phyloP scores from a whole-genome alignment of 1,284 basidiomycete genomes.

The Jaminaea rosea region DNA sequence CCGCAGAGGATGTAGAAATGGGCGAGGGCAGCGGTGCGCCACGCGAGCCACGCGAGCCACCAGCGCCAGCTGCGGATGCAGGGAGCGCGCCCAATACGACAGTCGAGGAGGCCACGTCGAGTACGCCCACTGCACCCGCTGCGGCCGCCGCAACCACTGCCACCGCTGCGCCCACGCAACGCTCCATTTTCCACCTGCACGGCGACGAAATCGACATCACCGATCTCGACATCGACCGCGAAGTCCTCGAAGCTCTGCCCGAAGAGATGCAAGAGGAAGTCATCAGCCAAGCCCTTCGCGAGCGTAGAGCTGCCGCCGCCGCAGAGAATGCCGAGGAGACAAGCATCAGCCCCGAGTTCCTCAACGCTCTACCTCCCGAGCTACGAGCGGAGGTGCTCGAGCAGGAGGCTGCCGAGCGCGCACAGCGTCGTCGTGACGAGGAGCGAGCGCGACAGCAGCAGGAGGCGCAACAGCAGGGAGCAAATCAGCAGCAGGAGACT shows the following conservation, averaged over 20 bases:
- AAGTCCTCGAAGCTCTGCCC: conserved; percentile 91
- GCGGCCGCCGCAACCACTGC: background rate
- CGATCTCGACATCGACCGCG: conserved; percentile 94
- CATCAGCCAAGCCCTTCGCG: conserved; percentile 90
- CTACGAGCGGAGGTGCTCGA: conserved; percentile 93
- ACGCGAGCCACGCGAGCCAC: background rate
- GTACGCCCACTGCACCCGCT: background rate
- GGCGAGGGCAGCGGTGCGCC: conserved; percentile 6
- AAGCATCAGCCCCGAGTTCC: conserved; percentile 85
- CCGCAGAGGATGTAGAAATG: conserved; percentile 35
- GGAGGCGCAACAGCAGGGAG: conserved; percentile 48
- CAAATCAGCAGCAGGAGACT: conserved; percentile 4
- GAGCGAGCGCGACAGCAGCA: conserved; percentile 39
- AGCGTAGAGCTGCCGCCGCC: conserved; percentile 56
- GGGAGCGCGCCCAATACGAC: background rate
- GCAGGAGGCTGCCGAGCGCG: conserved; percentile 75
- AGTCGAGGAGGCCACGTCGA: background rate
- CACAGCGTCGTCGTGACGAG: conserved; percentile 53
- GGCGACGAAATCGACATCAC: conserved; percentile 95
- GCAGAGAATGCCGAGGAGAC: conserved; percentile 57
- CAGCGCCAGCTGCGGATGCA: background rate
- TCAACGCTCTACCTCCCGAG: conserved; percentile 89
- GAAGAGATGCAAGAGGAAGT: conserved; percentile 99
- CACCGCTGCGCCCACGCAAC: background rate
- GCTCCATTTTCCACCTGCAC: conserved; percentile 55